Percentiles rank a stretch among this genome's conserved stretches.
Evolutionary conservation across 2,329 filamentous ascomycete species (phyloP).

Genomic region (Ploettnerulaceae sp.): DNA sequence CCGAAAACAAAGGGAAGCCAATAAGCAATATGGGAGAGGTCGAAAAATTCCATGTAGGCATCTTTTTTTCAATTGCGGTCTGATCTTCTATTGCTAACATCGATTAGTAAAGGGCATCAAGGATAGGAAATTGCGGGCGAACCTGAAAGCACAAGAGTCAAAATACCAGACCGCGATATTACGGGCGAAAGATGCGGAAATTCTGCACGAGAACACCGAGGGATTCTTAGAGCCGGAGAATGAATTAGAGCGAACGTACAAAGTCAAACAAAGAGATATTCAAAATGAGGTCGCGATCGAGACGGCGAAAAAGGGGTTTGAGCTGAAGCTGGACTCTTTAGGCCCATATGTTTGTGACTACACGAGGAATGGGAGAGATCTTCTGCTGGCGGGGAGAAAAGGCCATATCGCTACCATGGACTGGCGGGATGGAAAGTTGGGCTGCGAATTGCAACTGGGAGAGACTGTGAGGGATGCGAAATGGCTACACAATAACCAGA

Average conservation of each 20-base stretch:
- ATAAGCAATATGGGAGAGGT: conserved; percentile 80
- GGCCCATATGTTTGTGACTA: conserved; percentile 90
- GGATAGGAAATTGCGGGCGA: conserved; percentile 85
- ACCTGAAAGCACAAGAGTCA: conserved; percentile 70
- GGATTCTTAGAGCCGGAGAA: conserved; percentile 86
- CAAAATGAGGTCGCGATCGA: conserved; percentile 67
- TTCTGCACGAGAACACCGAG: conserved; percentile 78
- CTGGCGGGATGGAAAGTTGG: conserved; percentile 87
- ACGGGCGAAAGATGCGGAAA: conserved; percentile 91
- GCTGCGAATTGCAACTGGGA: conserved; percentile 83
- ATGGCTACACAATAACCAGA: conserved; percentile 93
- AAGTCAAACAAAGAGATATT: conserved; percentile 86
- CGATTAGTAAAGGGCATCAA: conserved; percentile 52
- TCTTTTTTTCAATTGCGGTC: no score
- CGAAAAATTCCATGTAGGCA: conserved; percentile 55
- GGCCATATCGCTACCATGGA: conserved; percentile 96
- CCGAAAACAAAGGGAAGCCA: conserved; percentile 55
- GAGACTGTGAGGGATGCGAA: conserved; percentile 87
- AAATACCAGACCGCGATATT: conserved; percentile 79
- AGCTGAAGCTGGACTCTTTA: conserved; percentile 74
- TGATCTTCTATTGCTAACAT: neutral
- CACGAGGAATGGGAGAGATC: conserved; percentile 78
- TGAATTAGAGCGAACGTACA: conserved; percentile 88
- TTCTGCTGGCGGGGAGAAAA: conserved; percentile 83
- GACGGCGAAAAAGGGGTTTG: conserved; percentile 89